These are phyloP conservation scores for Albugo candida DNA, from an alignment of 352 stramenopile species.

Conservation along the genomic window DNA sequence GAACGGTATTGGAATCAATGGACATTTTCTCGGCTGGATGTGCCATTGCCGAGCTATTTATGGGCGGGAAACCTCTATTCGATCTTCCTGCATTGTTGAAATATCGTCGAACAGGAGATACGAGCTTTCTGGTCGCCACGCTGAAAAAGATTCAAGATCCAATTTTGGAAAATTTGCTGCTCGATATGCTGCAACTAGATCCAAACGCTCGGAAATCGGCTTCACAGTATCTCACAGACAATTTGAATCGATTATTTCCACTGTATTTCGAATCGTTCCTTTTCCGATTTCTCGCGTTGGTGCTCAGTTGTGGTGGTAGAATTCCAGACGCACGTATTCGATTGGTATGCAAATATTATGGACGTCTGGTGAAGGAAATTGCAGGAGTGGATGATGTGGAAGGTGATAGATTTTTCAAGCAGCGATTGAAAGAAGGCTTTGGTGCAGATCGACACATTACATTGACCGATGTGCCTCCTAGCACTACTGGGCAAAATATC, in stretches of 20 bases:
- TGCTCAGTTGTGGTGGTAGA: slow-evolving; percentile 60
- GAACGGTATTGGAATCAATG: slow-evolving; percentile 77
- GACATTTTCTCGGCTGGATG: slow-evolving; percentile 98
- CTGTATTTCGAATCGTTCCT: slow-evolving; percentile 79
- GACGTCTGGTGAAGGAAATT: slow-evolving; percentile 75
- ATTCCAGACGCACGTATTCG: slow-evolving; percentile 85
- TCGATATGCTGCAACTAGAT: slow-evolving; percentile 89
- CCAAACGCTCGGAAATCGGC: slow-evolving; percentile 69
- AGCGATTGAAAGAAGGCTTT: slow-evolving; percentile 67
- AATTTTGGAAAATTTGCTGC: slow-evolving; percentile 73
- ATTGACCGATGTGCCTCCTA: slow-evolving; percentile 1
- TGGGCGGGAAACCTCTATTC: slow-evolving; percentile 89
- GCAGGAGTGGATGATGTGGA: slow-evolving; percentile 81
- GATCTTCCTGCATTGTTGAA: slow-evolving; percentile 85
- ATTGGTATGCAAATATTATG: slow-evolving; percentile 87
- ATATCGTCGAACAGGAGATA: slow-evolving; percentile 52
- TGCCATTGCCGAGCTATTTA: slow-evolving; percentile 92
- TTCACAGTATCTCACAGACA: slow-evolving; percentile 77
- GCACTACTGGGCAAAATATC: no score
- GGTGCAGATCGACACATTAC: slow-evolving; percentile 41
- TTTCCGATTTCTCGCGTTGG: slow-evolving; percentile 75
- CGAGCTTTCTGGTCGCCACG: slow-evolving; percentile 47
- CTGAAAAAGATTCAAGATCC: slow-evolving; percentile 87
- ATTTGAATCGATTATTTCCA: slow-evolving; percentile 50
- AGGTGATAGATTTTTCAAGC: slow-evolving; percentile 79